Evolutionary conservation across 495 filamentous ascomycete genomes (phyloP).

Genomic region (Elasticomyces elasticus): DNA sequence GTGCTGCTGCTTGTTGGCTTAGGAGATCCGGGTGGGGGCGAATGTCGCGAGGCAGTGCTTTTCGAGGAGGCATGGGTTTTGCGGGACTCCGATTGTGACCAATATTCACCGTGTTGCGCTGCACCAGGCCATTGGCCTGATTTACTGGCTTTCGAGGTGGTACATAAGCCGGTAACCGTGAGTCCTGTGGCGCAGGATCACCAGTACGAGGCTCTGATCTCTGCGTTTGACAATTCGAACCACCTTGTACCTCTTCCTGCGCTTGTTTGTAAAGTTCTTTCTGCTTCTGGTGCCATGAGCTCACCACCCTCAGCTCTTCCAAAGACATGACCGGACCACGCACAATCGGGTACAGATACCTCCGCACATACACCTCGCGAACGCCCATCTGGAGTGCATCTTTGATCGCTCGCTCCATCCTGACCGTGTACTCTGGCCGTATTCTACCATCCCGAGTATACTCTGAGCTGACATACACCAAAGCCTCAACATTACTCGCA

Average conservation of each 20-base stretch:
- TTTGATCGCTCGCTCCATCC: not conserved
- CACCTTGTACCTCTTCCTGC: not conserved
- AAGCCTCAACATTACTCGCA: not conserved
- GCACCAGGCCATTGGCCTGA: not conserved
- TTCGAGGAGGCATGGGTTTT: not conserved
- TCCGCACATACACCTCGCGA: not conserved
- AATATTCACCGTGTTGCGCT: not conserved
- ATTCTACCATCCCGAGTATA: not conserved
- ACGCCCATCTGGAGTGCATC: not conserved
- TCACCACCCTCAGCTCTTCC: not conserved
- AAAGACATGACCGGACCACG: not conserved
- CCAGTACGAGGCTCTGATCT: not conserved
- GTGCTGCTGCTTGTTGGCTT: not conserved
- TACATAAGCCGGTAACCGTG: not conserved
- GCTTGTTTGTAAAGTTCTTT: not conserved
- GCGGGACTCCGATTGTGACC: not conserved
- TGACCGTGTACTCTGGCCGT: not conserved
- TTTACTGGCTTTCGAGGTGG: not conserved
- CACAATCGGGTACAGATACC: not conserved
- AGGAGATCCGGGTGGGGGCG: not conserved
- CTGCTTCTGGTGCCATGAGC: not conserved
- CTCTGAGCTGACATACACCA: not conserved
- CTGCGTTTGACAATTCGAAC: not conserved
- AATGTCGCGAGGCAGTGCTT: not conserved
- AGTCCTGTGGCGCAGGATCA: not conserved